Percentiles rank a stretch among this genome's conserved stretches.
Evolutionary conservation across 768 basidiomycete species (phyloP).

Genomic region (Termitomyces sp.): DNA sequence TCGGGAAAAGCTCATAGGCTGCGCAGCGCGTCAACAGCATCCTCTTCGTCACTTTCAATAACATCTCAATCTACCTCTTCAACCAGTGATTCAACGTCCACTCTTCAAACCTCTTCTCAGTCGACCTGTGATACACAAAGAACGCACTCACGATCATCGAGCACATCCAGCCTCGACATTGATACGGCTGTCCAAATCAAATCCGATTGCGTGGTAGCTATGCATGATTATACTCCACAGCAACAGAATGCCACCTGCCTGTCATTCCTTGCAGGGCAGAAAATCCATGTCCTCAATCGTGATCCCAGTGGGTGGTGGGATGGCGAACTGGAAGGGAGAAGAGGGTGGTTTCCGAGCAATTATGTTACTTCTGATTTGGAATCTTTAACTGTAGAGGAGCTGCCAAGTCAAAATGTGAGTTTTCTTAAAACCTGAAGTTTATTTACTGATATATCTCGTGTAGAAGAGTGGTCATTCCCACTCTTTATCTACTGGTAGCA

Average conservation of each 20-base stretch:
- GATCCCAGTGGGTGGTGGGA: conserved; percentile 98
- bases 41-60: conserved; percentile 50
- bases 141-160: conserved; percentile 30
- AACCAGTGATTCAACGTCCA: conserved; percentile 49
- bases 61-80: conserved; percentile 51
- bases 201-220: conserved; percentile 79
- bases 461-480: conserved; percentile 41
- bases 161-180: conserved; percentile 34
- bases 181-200: conserved; percentile 46
- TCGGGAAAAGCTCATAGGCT: conserved; percentile 27
- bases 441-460: conserved; percentile 2
- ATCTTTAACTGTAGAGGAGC: conserved; percentile 53
- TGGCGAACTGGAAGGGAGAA: conserved; percentile 80
- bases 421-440: conserved; percentile 4
- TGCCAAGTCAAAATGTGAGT: conserved; percentile 41
- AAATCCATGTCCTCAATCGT: conserved; percentile 86
- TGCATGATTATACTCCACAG: conserved; percentile 85
- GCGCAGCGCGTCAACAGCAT: conserved; percentile 52
- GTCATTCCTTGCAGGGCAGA: conserved; percentile 83
- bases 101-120: conserved; percentile 35
- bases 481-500: conserved; percentile 43
- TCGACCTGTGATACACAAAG: conserved; percentile 13
- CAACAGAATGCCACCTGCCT: conserved; percentile 76
- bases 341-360: conserved; percentile 99
- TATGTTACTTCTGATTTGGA: conserved; percentile 73